Evolutionary conservation across 371 early-diverging fungal species (phyloP).

Genomic region (Mycotypha africana): DNA sequence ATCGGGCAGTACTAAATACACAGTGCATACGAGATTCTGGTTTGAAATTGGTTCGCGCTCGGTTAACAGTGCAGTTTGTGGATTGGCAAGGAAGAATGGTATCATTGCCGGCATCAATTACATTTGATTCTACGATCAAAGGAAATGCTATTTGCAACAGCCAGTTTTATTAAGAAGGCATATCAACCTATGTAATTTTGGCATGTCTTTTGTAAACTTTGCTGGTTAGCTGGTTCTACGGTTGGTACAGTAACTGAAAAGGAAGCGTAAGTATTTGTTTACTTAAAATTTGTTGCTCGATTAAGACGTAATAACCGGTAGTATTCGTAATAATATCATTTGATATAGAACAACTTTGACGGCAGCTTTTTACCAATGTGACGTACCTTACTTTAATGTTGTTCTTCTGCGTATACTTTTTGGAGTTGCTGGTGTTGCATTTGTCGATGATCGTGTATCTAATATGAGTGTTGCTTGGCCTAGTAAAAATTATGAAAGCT

Average conservation of each 20-base stretch:
- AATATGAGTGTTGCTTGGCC: constrained; percentile 45
- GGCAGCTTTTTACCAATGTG: constrained; percentile 40
- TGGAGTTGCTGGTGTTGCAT: constrained; percentile 48
- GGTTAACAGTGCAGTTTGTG: constrained; percentile 46
- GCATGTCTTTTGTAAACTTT: constrained; percentile 38
- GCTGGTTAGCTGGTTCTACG: constrained; percentile 44
- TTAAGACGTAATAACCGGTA: background rate
- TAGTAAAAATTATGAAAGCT: constrained; percentile 39
- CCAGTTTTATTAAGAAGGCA: constrained; percentile 40
- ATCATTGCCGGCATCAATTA: constrained; percentile 36
- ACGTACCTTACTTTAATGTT: constrained; percentile 40
- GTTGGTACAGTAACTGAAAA: constrained; percentile 39
- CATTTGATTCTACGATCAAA: constrained; percentile 32
- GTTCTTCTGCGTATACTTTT: constrained; percentile 41
- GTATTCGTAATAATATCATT: constrained; percentile 22
- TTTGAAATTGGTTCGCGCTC: constrained; percentile 41
- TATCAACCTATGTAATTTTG: constrained; percentile 44
- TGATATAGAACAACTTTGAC: constrained; percentile 40
- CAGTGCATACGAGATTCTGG: constrained; percentile 32
- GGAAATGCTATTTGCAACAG: constrained; percentile 32
- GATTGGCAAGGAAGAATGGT: constrained; percentile 30
- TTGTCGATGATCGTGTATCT: constrained; percentile 38
- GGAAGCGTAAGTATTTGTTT: constrained; percentile 30
- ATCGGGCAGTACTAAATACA: constrained; percentile 26
- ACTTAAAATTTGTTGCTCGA: background rate